Percentiles rank a stretch among this genome's conserved stretches.
phyloP scores from a whole-genome alignment of 352 stramenopile genomes.

The Poterioochromonas sp. region DNA sequence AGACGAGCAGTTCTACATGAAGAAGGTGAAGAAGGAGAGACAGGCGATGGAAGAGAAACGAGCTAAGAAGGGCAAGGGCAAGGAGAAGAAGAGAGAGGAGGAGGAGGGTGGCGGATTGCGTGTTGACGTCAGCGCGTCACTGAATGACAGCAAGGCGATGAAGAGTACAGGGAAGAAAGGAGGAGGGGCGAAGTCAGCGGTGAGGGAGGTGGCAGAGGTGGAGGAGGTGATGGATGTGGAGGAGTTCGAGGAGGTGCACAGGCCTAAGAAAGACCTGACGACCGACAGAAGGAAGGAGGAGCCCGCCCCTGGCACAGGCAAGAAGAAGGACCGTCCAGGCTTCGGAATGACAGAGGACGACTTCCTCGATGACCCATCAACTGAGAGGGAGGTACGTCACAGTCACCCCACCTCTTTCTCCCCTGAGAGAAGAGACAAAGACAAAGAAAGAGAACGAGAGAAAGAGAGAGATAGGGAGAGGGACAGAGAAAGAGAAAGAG shows the following conservation, averaged over 20 bases:
- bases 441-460: no score
- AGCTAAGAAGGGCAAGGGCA: not conserved
- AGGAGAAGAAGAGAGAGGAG: not conserved
- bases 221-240: constrained; percentile 4
- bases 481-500: no score
- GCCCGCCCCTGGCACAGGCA: not conserved
- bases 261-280: not conserved
- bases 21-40: constrained; percentile 16
- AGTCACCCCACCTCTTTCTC: no score
- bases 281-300: not conserved
- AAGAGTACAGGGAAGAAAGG: not conserved
- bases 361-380: not conserved
- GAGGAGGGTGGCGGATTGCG: not conserved
- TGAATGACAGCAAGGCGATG: not conserved
- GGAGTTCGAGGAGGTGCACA: not conserved
- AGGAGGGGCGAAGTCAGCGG: not conserved
- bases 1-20: not conserved
- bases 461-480: no score
- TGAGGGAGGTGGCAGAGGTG: not conserved
- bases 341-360: not conserved
- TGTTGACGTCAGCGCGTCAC: constrained; percentile 1
- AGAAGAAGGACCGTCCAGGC: not conserved
- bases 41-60: not conserved
- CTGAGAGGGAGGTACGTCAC: no score
- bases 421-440: no score